phyloP scores from a whole-genome alignment of 2,329 filamentous ascomycete genomes.

The Exserohilum rostratum region DNA sequence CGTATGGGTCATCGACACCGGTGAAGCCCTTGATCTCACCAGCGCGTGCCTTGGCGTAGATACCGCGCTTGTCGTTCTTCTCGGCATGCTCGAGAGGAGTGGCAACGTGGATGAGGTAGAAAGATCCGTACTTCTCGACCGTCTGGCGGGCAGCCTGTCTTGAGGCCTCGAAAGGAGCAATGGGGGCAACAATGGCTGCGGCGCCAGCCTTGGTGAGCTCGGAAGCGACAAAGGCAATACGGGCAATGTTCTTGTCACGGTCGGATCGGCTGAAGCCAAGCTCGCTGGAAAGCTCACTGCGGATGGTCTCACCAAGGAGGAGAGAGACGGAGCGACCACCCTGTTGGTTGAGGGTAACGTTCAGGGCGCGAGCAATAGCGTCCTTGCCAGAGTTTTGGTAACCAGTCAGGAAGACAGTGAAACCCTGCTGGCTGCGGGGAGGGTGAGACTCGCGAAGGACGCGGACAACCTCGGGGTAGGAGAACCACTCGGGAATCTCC shows the following conservation, averaged over 20 bases:
- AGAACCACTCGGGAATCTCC: slow-evolving; percentile 99
- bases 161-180: slow-evolving; percentile 86
- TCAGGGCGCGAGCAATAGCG: slow-evolving; percentile 90
- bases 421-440: slow-evolving; percentile 87
- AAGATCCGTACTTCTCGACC: slow-evolving; percentile 85
- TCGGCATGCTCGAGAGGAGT: slow-evolving; percentile 92
- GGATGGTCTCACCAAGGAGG: slow-evolving; percentile 93
- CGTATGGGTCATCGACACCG: slow-evolving; percentile 96
- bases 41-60: slow-evolving; percentile 81
- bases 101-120: slow-evolving; percentile 94
- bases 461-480: slow-evolving; percentile 96
- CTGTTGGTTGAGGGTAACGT: slow-evolving; percentile 98
- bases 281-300: slow-evolving; percentile 89
- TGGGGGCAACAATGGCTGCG: slow-evolving; percentile 94
- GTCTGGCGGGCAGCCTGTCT: slow-evolving; percentile 80
- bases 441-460: slow-evolving; percentile 97
- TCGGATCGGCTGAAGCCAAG: slow-evolving; percentile 94
- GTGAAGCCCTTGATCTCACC: slow-evolving; percentile 99
- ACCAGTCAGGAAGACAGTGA: slow-evolving; percentile 97
- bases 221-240: slow-evolving; percentile 93
- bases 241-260: slow-evolving; percentile 91
- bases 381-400: slow-evolving; percentile 98
- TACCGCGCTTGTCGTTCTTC: slow-evolving; percentile 90
- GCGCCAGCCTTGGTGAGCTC: slow-evolving; percentile 93
- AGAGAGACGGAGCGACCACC: slow-evolving; percentile 93